phyloP scores from a whole-genome alignment of 2,329 filamentous ascomycete species.

The Aspergillus vadensis region DNA sequence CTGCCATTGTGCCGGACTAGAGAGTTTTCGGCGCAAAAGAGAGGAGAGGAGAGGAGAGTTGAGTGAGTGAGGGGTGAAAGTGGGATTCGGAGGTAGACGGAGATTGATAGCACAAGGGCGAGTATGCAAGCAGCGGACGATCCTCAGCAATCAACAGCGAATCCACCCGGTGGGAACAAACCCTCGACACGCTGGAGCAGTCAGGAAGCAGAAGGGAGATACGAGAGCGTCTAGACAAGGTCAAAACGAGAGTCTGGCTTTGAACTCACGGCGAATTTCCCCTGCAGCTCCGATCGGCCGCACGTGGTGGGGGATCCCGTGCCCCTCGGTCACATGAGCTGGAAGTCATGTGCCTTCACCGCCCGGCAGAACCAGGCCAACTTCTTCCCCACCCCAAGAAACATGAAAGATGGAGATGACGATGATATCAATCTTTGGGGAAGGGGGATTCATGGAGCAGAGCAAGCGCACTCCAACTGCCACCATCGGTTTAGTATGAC shows the following conservation, averaged over 20 bases:
- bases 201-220: background rate
- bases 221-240: background rate
- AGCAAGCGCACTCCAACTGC: too few relatives aligned
- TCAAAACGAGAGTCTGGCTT: background rate
- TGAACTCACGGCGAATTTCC: conserved; percentile 4
- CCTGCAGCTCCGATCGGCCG: conserved; percentile 16
- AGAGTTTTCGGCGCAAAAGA: conserved; percentile 8
- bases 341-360: background rate
- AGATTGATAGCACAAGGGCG: background rate
- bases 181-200: conserved; percentile 8
- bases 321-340: background rate
- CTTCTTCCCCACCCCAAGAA: background rate
- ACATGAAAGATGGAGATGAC: background rate
- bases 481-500: too few relatives aligned
- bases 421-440: background rate
- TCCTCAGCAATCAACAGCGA: conserved; percentile 12
- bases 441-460: too few relatives aligned
- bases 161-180: conserved; percentile 11
- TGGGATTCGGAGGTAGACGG: background rate
- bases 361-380: background rate
- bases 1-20: conserved; percentile 30
- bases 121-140: background rate
- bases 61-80: background rate
- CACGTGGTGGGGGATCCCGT: conserved; percentile 14
- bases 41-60: too few relatives aligned